Evolutionary conservation across 2,329 filamentous ascomycete genomes (phyloP).

Genomic region (Juglanconis sp.): DNA sequence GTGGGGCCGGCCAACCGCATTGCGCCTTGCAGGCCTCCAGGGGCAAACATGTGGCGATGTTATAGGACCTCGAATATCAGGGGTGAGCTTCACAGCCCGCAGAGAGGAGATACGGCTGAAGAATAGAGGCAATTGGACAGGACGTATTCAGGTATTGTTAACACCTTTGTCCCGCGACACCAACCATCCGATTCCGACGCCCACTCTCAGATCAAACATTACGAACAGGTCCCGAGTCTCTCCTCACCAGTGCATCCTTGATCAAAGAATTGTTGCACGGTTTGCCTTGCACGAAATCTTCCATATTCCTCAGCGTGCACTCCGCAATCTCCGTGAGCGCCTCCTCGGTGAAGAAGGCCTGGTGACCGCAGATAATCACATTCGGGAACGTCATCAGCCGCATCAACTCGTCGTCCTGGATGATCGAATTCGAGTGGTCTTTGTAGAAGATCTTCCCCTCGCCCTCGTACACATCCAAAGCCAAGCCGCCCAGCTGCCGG

Average conservation of each 20-base stretch:
- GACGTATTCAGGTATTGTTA: neutral
- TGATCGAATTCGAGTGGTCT: conserved; percentile 62
- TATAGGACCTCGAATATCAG: neutral
- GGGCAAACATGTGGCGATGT: neutral
- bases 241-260: conserved; percentile 2
- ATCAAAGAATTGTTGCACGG: conserved; percentile 39
- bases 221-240: conserved; percentile 7
- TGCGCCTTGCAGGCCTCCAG: neutral
- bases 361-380: conserved; percentile 64
- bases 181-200: neutral
- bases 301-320: conserved; percentile 55
- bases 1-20: neutral
- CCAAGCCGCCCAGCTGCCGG: conserved; percentile 57
- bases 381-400: conserved; percentile 67
- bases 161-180: neutral
- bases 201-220: conserved; percentile 3
- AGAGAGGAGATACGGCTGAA: neutral
- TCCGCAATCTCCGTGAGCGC: conserved; percentile 62
- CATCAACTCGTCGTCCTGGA: conserved; percentile 64
- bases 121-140: neutral
- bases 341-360: conserved; percentile 67
- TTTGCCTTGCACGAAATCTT: conserved; percentile 36
- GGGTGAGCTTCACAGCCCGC: neutral
- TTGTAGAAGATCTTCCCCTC: conserved; percentile 64
- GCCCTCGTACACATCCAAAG: conserved; percentile 66